These are phyloP conservation scores for Stentor coeruleus DNA, from an alignment of 73 alveolate species.

Conservation along the genomic window DNA sequence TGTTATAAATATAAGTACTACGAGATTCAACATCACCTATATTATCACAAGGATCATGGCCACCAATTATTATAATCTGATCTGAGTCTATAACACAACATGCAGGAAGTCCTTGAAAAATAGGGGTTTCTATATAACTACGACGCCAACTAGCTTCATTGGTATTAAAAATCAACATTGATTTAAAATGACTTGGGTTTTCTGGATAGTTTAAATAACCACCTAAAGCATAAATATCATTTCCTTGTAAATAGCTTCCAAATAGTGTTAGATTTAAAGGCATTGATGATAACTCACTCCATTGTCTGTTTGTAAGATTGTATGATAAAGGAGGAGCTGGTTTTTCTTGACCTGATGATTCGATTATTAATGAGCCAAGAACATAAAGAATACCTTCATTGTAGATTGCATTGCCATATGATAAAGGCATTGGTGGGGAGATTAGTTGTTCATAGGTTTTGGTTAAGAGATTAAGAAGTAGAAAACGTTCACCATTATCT, in stretches of 20 bases:
- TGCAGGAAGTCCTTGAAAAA: constrained; percentile 15
- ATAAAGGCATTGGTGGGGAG: background rate
- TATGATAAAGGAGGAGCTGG: constrained; percentile 8
- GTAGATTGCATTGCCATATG: background rate
- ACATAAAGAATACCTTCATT: background rate
- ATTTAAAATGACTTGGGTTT: background rate
- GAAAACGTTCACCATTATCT: background rate
- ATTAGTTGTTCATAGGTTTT: background rate
- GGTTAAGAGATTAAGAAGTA: background rate
- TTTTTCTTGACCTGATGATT: constrained; percentile 3
- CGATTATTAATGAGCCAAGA: background rate
- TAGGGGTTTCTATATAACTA: background rate
- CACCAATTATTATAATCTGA: background rate
- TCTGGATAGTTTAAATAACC: constrained; percentile 5
- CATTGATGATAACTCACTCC: background rate
- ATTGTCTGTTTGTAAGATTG: background rate
- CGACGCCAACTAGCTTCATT: background rate
- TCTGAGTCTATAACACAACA: background rate
- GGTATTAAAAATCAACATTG: background rate
- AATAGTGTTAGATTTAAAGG: constrained; percentile 1
- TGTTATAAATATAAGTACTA: constrained; percentile 1
- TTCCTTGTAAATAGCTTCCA: background rate
- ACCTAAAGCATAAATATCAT: background rate
- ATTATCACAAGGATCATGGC: constrained; percentile 19
- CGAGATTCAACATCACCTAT: background rate